Base-by-base conservation (phyloP, 257 asterid genomes). In the Leonotis leonurus region DNA sequence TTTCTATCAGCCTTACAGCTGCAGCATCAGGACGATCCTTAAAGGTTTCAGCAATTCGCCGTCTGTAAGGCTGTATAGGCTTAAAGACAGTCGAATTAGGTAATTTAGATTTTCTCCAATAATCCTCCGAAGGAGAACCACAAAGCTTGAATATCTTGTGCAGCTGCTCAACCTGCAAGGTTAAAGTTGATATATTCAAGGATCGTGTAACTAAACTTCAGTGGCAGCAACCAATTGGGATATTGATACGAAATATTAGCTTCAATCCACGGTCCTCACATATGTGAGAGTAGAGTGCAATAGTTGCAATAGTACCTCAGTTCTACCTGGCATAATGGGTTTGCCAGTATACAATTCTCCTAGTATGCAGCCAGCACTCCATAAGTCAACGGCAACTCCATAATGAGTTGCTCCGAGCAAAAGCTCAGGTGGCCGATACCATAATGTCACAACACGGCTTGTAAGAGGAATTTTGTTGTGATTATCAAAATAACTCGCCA, bases 361-460 rank as follows among this genome's bases (percentile, higher is more conserved):
- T 56, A 87, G 95, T 56, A 90, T 83, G 70, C 98, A 90, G 46
- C 98, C 98, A 18, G 88, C 56, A 58, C 98, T 90, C 98, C 98
- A 90, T 45, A 90, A 71, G 75, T 90, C 98, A 46, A 90, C 94
- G 4, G 86, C 93, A 71, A 79, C 89, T 60, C 95, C 96, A 25
- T 90, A 90, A 21, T 84, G 85, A 62, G 73, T 79, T 24, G 96
- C 89, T 39, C 97, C 97, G 5, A 87, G 89, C 70, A 90, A 69
- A 53, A 90, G 97, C 68, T 90, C 97, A n/a, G 96, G 96, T 21
- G 98, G 96, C 50, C 98, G 89, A 78, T 90, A 90, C 98, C 98
- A 90, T 52, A 90, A 73, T 48, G 98, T 90, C 68, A 90, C 98
- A 36, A 90, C 98, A 18, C 95, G 98, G 80, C 95, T 90, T 22